Percentiles rank a stretch among this genome's conserved stretches.
Conservation (phyloP, 768 basidiomycete genomes). For the Rhizopogon sp. region DNA sequence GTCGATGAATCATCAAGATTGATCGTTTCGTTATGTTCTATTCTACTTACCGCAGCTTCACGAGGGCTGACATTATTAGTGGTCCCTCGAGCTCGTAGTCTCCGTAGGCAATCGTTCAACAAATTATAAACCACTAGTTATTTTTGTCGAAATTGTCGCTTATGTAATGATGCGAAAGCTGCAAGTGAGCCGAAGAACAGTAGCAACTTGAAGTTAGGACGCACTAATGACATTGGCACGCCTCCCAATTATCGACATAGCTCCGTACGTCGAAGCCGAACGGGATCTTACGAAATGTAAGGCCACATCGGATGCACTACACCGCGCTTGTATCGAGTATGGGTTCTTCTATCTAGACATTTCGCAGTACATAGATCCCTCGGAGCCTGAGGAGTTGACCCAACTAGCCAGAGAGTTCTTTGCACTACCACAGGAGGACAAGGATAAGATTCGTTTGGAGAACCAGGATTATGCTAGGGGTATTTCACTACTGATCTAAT, state of each 20-base stretch:
- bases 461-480: constrained; percentile 77
- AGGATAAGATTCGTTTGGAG: constrained; percentile 64
- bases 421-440: constrained; percentile 63
- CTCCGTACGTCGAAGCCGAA: constrained; percentile 50
- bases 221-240: not conserved
- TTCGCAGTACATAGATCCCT: constrained; percentile 46
- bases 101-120: too few species aligned
- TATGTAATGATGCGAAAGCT: too few species aligned
- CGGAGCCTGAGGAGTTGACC: constrained; percentile 62
- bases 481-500: constrained; percentile 21
- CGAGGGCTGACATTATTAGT: too few species aligned
- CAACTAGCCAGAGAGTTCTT: constrained; percentile 73
- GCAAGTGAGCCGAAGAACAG: too few species aligned
- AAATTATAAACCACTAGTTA: too few species aligned
- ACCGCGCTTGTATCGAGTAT: constrained; percentile 67
- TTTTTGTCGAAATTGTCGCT: too few species aligned
- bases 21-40: too few species aligned
- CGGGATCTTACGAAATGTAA: constrained; percentile 31
- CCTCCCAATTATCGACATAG: constrained; percentile 71
- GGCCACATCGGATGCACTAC: constrained; percentile 51
- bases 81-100: too few species aligned
- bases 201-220: too few species aligned
- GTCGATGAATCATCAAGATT: too few species aligned
- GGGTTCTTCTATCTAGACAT: constrained; percentile 91
- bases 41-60: too few species aligned